These are phyloP conservation scores for Castanopsis chinensis DNA, from an alignment of 306 rosid species.

Conservation along the genomic window DNA sequence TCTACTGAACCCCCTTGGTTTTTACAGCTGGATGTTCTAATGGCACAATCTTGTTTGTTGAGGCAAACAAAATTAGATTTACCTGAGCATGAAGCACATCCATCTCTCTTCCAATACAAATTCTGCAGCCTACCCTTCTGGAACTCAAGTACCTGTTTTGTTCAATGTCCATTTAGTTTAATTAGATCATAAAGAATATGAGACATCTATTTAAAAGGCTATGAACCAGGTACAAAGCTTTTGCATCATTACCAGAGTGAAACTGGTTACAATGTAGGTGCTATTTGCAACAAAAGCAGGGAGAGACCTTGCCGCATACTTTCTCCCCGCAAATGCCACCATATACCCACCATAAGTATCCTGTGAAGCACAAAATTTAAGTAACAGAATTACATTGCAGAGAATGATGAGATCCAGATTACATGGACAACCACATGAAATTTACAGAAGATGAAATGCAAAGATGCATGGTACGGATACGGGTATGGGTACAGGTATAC, in stretches of 20 bases:
- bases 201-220: background rate
- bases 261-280: slow-evolving; percentile 58
- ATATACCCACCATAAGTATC: slow-evolving; percentile 62
- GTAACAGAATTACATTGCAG: background rate
- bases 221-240: background rate
- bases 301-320: slow-evolving; percentile 64
- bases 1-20: slow-evolving; percentile 63
- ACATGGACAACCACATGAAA: background rate
- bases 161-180: slow-evolving; percentile 18
- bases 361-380: slow-evolving; percentile 24
- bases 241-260: slow-evolving; percentile 53
- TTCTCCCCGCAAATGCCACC: slow-evolving; percentile 74
- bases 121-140: slow-evolving; percentile 72
- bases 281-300: slow-evolving; percentile 63
- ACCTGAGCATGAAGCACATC: slow-evolving; percentile 55
- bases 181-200: background rate
- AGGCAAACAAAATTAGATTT: slow-evolving; percentile 62
- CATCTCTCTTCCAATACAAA: slow-evolving; percentile 70
- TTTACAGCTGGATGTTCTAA: slow-evolving; percentile 52
- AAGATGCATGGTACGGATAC: too few species aligned
- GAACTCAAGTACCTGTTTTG: slow-evolving; percentile 63
- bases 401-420: background rate
- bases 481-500: too few species aligned
- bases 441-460: background rate
- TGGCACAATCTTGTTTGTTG: slow-evolving; percentile 68